Evolutionary conservation across 169 alveolate genomes (phyloP), one percentile per base, ranked within the genome.

Genomic region (Babesia ovis): DNA sequence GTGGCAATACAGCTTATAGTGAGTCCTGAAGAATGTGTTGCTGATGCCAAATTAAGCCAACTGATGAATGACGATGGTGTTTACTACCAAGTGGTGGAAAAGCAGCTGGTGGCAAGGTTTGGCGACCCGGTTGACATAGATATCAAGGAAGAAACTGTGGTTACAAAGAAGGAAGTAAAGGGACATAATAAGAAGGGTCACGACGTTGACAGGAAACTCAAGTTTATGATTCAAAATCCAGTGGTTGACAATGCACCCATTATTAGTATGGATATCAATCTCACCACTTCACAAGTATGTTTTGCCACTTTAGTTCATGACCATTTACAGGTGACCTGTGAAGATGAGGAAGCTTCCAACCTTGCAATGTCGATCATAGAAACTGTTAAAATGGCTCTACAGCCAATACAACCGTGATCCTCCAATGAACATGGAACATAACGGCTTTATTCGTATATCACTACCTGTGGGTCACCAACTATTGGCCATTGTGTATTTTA

Each of bases 1-100:
- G 46, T 88, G 67, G 81, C 86, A 20, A 74, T 88, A 12, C 86
- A 88, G 71, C 57, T 79, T 32, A 59, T 79, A 23, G 57, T 74
- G 42, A 39, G 57, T 37, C 54, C 55, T 14, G 32, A 60, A 31
- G 54, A 46, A 8, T 27, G 43, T 22, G 29, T 34, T 20, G 37
- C 57, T 20, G 83, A 68, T 18, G 62, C 54, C 41, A 16, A 61
- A 34, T 2, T 61, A 20, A 66, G 12, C 39, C 42, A 50, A 16
- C 31, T 1, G 27, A 43, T 71, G 4, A 51, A 20, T 42, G 68
- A 58, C 14, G 77, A 68, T 41, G 41, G 41, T 18, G 60, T 71
- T 0, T 79, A 50, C 56, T 46, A 31, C 22, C 29, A 32, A 22
- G 68, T 68, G 14, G 56, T 77, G 20, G 77, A 69, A 39, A 70